Base-by-base conservation (phyloP, 179 eudicot species). In the Silene coronaria region DNA sequence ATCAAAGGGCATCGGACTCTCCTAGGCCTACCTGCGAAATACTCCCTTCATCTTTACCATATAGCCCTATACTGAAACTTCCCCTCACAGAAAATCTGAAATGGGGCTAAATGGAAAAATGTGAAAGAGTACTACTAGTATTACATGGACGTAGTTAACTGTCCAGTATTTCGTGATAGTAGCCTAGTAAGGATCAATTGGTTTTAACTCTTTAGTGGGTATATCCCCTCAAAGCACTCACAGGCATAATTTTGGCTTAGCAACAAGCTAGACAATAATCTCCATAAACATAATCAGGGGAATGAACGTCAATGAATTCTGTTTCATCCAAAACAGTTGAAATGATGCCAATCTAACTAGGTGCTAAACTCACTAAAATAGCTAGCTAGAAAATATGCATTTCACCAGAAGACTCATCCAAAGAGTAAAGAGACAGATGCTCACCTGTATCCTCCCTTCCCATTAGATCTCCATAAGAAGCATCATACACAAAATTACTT, bases 401-500 rank as follows among this genome's bases (percentile, higher is more conserved):
- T 12, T 71, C 34, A 26, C 38, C 16, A 55, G 19, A 48, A 51
- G 67, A 12, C 55, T 17, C 24, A 6, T 70, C 32, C 13, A 42
- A 32, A n/a, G 53, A 17, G 3, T 26, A 45, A 60, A 53, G 68
- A 24, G 59, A 55, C 59, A 32, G 60, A 59, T 28, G 55, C 77
- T 67, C 55, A 75, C 82, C 82, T 78, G 79, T 53, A 68, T 34
- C 38, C 53, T 70, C 45, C 55, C n/a, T 64, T 75, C 27, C 71
- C 11, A 21, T 9, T 32, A 22, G 19, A 66, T 71, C 72, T 55
- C 45, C 30, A 21, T 9, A 53, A 21, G 23, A 28, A 55, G 28
- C 53, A 72, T 26, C 70, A 60, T 65, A 17, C 63, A 55, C 11
- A 17, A 5, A 46, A 65, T 65, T 36, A 28, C 42, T 30, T 27